Base-by-base conservation (phyloP, 2,329 filamentous ascomycete species). In the Aschersonia sp. region DNA sequence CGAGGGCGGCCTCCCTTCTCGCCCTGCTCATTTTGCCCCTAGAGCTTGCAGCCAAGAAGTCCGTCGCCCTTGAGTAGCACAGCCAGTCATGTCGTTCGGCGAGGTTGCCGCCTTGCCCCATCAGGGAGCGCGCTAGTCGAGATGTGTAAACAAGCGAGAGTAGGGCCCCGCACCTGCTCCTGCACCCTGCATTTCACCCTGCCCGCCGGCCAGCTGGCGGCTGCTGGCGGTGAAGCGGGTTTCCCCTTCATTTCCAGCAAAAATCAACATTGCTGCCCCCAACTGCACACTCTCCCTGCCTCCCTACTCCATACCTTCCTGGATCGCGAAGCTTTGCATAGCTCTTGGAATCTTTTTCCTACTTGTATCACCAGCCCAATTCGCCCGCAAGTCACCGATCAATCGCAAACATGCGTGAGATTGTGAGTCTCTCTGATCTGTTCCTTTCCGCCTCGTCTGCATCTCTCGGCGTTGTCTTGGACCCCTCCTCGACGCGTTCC, bases 371-470 rank as follows among this genome's bases (percentile, higher is more conserved):
- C 12, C 22, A 42, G 12, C 7, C n/a, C 11, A 8, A 42, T 10
- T 14, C 11, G 40, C 40, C 22, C 9, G 9, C 10, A 42, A 14
- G 7, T 56, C 52, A 49, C 55, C 55, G 49, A 56, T 48, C 53
- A 50, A 48, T 53, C 58, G 57, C 62, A 67, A 79, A 66, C 57
- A 82, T 82, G 78, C 78, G 78, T 74, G 78, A 82, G 69, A 82
- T 82, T 69, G 79, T 83, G 70, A 68, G 77, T 79, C 42, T 32
- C 44, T 12, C 22, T 22, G 35, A 39, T 41, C n/a, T 22, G 4
- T 41, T 14, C 10, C 10, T 14, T 12, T 37, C 35, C 35, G 8
- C 12, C 8, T 37, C 12, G 45, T 45, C 46, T 47, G 50, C 40
- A 14, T 50, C 49, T 48, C 45, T 46, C 10, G 11, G 14, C 40